Evolutionary conservation across 2,329 filamentous ascomycete species (phyloP).

Genomic region (Monilinia fructicola): DNA sequence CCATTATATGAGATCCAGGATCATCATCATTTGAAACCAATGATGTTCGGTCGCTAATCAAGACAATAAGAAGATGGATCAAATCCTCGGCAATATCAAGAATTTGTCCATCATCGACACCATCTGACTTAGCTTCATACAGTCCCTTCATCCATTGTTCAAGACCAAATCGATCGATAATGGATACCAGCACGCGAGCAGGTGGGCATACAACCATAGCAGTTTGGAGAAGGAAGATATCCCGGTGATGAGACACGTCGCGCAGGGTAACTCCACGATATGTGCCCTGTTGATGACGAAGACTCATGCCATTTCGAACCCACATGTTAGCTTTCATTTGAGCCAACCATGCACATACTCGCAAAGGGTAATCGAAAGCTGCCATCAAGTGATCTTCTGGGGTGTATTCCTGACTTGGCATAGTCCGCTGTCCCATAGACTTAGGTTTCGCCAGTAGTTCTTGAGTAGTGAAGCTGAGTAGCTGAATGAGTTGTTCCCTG

Average conservation of each 20-base stretch:
- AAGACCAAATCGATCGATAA: constrained; percentile 90
- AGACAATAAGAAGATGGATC: constrained; percentile 85
- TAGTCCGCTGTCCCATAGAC: constrained; percentile 57
- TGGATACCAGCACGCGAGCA: constrained; percentile 78
- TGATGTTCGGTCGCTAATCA: constrained; percentile 84
- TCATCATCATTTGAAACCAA: constrained; percentile 69
- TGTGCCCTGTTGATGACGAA: constrained; percentile 90
- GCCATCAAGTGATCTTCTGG: constrained; percentile 81
- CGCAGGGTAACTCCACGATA: constrained; percentile 87
- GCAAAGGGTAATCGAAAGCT: constrained; percentile 87
- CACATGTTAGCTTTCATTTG: constrained; percentile 99
- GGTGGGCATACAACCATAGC: constrained; percentile 85
- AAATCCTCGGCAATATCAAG: constrained; percentile 95
- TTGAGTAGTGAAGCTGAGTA: constrained; percentile 70
- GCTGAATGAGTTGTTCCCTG: constrained; percentile 61
- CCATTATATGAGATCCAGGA: constrained; percentile 61
- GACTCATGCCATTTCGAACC: constrained; percentile 95
- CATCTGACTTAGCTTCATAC: constrained; percentile 69
- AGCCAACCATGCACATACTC: constrained; percentile 92
- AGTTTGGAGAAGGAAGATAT: constrained; percentile 90
- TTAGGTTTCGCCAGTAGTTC: constrained; percentile 66
- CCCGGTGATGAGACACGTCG: constrained; percentile 90
- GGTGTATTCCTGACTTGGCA: constrained; percentile 56
- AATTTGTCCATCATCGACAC: constrained; percentile 83
- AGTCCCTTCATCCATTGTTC: constrained; percentile 81